Evolutionary conservation across 192 early-diverging fungal genomes (phyloP).

Genomic region (Rhizoclosmatium globosum): DNA sequence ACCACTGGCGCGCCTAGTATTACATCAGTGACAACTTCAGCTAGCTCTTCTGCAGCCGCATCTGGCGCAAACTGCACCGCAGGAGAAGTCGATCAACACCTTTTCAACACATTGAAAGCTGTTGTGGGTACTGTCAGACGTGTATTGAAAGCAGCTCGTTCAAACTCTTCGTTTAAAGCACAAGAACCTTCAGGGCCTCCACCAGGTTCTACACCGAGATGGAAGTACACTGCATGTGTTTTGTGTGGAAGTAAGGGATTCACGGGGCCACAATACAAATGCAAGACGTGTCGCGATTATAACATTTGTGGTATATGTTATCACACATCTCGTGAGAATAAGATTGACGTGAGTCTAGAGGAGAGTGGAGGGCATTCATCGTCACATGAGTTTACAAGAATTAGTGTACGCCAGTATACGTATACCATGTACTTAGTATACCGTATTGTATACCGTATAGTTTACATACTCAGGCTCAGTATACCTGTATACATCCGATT

Average conservation of each 20-base stretch:
- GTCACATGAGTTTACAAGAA: neutral
- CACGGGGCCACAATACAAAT: constrained; percentile 38
- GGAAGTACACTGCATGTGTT: constrained; percentile 35
- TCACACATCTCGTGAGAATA: neutral
- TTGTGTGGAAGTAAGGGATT: constrained; percentile 25
- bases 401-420: neutral
- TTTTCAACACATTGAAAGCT: neutral
- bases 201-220: constrained; percentile 1
- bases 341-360: neutral
- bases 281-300: constrained; percentile 37
- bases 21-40: neutral
- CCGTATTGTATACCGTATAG: too few species aligned
- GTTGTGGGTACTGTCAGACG: neutral
- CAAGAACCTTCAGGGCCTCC: neutral
- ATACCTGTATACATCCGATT: too few species aligned
- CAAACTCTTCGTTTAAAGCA: neutral
- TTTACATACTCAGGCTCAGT: too few species aligned
- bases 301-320: constrained; percentile 34
- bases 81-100: neutral
- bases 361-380: neutral
- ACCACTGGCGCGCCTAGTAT: neutral
- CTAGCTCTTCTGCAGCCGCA: neutral
- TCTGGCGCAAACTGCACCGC: neutral
- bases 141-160: neutral
- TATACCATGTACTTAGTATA: too few species aligned